phyloP scores from a whole-genome alignment of 805 yeast genomes.

The Clavispora carvajalis region DNA sequence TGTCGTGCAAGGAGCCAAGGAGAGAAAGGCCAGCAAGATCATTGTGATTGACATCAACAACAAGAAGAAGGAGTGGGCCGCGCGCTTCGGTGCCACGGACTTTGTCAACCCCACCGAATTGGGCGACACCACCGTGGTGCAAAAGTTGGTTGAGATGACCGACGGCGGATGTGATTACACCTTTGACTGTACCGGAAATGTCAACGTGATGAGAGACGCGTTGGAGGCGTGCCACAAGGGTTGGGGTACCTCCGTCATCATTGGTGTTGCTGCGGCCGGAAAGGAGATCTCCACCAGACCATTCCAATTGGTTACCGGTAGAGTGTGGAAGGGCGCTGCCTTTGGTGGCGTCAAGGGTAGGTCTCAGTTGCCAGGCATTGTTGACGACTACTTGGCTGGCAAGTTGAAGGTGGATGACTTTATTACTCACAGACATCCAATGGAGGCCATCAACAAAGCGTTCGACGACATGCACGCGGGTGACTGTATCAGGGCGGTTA shows the following conservation, averaged over 20 bases:
- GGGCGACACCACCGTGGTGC: slow-evolving; percentile 68
- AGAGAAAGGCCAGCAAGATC: slow-evolving; percentile 74
- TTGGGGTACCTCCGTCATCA: slow-evolving; percentile 93
- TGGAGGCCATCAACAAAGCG: slow-evolving; percentile 77
- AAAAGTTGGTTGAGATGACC: slow-evolving; percentile 78
- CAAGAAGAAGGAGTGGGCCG: slow-evolving; percentile 79
- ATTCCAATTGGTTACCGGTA: slow-evolving; percentile 97
- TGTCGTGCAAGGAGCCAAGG: slow-evolving; percentile 90
- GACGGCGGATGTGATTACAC: slow-evolving; percentile 97
- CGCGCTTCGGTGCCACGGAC: slow-evolving; percentile 90
- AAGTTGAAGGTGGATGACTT: slow-evolving; percentile 87
- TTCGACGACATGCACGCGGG: slow-evolving; percentile 95
- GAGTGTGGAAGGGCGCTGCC: slow-evolving; percentile 99
- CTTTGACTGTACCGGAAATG: slow-evolving; percentile 98
- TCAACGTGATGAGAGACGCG: slow-evolving; percentile 90
- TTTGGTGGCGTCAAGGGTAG: slow-evolving; percentile 99
- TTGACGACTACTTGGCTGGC: slow-evolving; percentile 79
- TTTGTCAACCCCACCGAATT: slow-evolving; percentile 81
- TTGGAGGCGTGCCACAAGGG: slow-evolving; percentile 98
- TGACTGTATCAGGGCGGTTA: slow-evolving; percentile 88
- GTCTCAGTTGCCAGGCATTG: slow-evolving; percentile 86
- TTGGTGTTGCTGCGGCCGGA: slow-evolving; percentile 99
- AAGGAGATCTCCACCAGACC: slow-evolving; percentile 96
- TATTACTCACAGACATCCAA: slow-evolving; percentile 82
- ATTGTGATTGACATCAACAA: slow-evolving; percentile 86